Evolutionary conservation across 768 basidiomycete species (phyloP), one percentile per base, ranked within the genome.

Genomic region (Tephrocybe sp.): DNA sequence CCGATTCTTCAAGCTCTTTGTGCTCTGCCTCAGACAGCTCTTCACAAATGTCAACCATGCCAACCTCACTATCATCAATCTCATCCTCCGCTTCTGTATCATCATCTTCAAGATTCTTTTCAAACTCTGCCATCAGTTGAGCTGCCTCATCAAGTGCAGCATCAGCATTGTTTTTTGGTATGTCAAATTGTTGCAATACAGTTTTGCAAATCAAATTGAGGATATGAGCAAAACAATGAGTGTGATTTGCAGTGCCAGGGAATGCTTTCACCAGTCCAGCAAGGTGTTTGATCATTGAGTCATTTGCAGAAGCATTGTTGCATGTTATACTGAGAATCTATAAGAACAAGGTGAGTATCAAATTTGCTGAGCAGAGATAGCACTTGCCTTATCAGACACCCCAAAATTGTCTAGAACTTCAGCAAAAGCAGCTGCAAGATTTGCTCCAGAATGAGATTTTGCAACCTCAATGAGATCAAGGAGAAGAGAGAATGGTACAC

Each of bases 171-270:
- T n/a, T n/a, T n/a, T n/a, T n/a, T n/a, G n/a, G n/a, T n/a, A n/a
- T n/a, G n/a, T n/a, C n/a, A n/a, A n/a, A 77, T 43, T 60, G 57
- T 0, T 43, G 3, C 0, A 76, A 17, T 0, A 73, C 14, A 0
- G 52, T 55, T 39, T 72, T 70, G 0, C 68, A 69, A 4, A 71
- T 58, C 0, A 77, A 58, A 35, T 72, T 74, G 22, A 73, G 11
- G 4, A 71, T 59, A 44, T 77, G 75, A 0, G 55, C 41, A 45
- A 78, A 74, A 57, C 75, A 78, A 0, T 59, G 48, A 0, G 58
- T 62, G 2, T 58, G 68, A 26, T 60, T 68, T 0, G 43, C 51
- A 0, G 20, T 13, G 8, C 68, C 68, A 4, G 52, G 48, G 45
- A 67, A 73, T 0, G n/a, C 19, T 0, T 19, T 32, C 0, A 76